Evolutionary conservation across 2,329 filamentous ascomycete genomes (phyloP), one percentile per base, ranked within the genome.

Genomic region (Penicillium concentricum): DNA sequence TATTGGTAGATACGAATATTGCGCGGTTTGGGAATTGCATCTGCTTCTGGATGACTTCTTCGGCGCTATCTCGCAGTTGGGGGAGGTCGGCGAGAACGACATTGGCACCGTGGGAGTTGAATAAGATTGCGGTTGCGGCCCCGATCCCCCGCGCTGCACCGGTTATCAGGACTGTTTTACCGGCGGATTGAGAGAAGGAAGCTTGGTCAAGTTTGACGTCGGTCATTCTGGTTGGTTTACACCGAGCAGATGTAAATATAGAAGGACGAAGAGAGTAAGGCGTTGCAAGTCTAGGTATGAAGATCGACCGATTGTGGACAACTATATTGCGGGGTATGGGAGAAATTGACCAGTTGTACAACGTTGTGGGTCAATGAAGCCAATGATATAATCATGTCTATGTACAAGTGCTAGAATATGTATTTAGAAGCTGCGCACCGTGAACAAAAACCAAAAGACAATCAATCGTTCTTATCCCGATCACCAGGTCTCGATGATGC

Each of bases 111-210:
- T 71, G 61, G 2, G 60, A 46, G 57, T 76, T 66, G 65, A 74
- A 76, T 13, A 72, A 56, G 15, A 64, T 63, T 24, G 74, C 71
- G n/a, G 72, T 76, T 60, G 73, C 73, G 1, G 72, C 71, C 16
- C 76, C 76, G 45, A 79, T 79, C 30, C 75, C 76, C 4, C 70
- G 67, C 4, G 76, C 76, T 22, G 70, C 72, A 9, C 76, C 76
- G 3, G 76, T 78, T 39, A 79, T 67, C 34, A 78, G 66, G 18
- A 72, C 70, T 5, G 74, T 77, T 61, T 74, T 76, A 22, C 62
- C 57, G 9, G 59, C 20, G 26, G 37, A 22, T 48, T 57, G 26
- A 5, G 13, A 22, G 52, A 58, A 49, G 12, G 46, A 37, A 28
- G 41, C 8, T 22, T 26, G 20, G 42, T 43, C n/a, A 10, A 56